These are phyloP conservation scores for Spinacia oleracea DNA, from an alignment of 179 eudicot genomes.

Conservation along the genomic window DNA sequence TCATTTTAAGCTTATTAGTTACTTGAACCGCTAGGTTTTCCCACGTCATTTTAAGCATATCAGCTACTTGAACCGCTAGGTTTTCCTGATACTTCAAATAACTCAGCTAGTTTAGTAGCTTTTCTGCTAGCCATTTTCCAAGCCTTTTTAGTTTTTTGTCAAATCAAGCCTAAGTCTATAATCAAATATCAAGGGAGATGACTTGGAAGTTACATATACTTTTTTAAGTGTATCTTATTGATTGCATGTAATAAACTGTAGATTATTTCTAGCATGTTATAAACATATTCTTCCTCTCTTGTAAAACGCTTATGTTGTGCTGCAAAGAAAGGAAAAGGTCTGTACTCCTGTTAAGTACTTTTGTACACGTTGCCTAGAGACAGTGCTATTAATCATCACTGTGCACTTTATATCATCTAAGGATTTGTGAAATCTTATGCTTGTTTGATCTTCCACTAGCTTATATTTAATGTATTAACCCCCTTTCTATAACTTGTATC, in stretches of 20 bases:
- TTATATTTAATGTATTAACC: not conserved
- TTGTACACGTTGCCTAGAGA: not conserved
- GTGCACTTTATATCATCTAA: not conserved
- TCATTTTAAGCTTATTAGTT: too few species aligned
- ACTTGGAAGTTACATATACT: too few species aligned
- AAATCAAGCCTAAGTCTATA: too few species aligned
- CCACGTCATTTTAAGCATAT: too few species aligned
- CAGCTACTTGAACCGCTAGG: too few species aligned
- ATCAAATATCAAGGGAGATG: too few species aligned
- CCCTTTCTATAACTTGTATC: not conserved
- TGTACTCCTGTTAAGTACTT: not conserved
- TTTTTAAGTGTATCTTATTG: too few species aligned
- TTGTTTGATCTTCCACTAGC: not conserved
- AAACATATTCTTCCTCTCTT: not conserved
- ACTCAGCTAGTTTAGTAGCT: too few species aligned
- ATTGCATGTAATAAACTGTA: too few species aligned
- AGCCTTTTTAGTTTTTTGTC: not conserved
- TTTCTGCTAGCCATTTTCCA: not conserved
- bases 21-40: too few species aligned
- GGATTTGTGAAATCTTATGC: not conserved
- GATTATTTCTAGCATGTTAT: not conserved
- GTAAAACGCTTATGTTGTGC: not conserved
- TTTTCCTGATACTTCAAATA: too few species aligned
- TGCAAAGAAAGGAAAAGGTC: not conserved
- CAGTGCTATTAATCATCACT: too few species aligned